Percentiles rank a stretch among this genome's conserved stretches.
Conservation (phyloP, 768 basidiomycete genomes). For the Rhizopogon salebrosus region DNA sequence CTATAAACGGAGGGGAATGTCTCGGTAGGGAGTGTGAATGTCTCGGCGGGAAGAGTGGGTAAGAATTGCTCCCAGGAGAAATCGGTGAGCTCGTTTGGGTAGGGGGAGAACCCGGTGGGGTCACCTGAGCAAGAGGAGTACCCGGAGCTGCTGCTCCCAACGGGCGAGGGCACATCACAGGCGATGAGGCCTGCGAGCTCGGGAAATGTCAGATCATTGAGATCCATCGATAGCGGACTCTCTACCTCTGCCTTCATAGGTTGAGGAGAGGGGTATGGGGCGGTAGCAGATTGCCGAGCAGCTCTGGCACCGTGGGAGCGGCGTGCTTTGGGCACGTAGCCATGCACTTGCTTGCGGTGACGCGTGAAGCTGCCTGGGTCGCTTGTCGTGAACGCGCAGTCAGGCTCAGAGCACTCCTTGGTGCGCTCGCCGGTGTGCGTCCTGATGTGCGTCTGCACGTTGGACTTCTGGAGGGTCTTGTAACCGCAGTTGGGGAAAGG, state of each 20-base stretch:
- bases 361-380: constrained; percentile 21
- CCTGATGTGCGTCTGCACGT: constrained; percentile 22
- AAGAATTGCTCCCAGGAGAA: not conserved
- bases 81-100: not conserved
- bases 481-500: constrained; percentile 14
- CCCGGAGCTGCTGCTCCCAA: not conserved
- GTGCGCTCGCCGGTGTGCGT: constrained; percentile 15
- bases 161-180: not conserved
- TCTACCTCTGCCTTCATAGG: not conserved
- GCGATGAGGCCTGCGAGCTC: not conserved
- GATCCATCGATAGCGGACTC: not conserved
- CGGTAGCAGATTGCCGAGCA: not conserved
- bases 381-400: constrained; percentile 7
- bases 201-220: not conserved
- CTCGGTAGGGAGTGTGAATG: not conserved
- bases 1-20: not conserved
- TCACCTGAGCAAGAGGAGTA: too few relatives aligned
- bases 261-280: constrained; percentile 5
- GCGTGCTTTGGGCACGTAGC: constrained; percentile 10
- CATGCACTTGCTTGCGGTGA: constrained; percentile 16
- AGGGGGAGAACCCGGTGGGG: too few relatives aligned
- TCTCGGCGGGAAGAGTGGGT: not conserved
- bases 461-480: constrained; percentile 22
- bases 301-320: not conserved
- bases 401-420: constrained; percentile 10